phyloP scores from a whole-genome alignment of 2,329 filamentous ascomycete genomes.

The Fusarium sterilihyphosum region DNA sequence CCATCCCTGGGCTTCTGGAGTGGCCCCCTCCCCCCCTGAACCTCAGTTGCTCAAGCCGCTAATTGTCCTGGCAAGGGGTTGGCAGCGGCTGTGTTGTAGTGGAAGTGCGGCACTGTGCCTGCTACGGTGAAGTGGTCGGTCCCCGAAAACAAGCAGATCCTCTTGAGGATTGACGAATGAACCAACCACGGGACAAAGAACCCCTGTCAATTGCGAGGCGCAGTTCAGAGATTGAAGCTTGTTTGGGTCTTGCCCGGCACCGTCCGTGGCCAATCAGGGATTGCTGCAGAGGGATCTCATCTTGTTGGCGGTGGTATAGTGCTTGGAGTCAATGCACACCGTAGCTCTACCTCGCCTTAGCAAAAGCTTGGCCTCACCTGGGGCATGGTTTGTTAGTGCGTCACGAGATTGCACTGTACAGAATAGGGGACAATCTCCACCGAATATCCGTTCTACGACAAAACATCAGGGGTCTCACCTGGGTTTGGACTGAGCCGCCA shows the following conservation, averaged over 20 bases:
- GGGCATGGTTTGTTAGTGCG: slow-evolving; percentile 12
- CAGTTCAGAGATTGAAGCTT: slow-evolving; percentile 43
- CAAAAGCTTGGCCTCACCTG: slow-evolving; percentile 8
- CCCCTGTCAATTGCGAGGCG: slow-evolving; percentile 36
- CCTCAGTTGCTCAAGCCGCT: slow-evolving; percentile 23
- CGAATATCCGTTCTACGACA: slow-evolving; percentile 29
- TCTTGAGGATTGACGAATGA: slow-evolving; percentile 3
- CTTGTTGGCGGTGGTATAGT: slow-evolving; percentile 43
- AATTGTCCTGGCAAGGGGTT: slow-evolving; percentile 32
- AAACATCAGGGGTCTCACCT: slow-evolving; percentile 33
- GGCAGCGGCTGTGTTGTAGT: slow-evolving; percentile 19
- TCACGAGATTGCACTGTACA: slow-evolving; percentile 30
- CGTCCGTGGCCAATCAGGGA: slow-evolving; percentile 34
- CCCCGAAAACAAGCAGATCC: slow-evolving; percentile 15
- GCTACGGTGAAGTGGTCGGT: slow-evolving; percentile 11
- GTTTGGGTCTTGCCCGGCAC: slow-evolving; percentile 28
- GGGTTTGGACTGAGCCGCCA: slow-evolving; percentile 7
- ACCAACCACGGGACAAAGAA: slow-evolving; percentile 9
- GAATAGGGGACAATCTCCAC: slow-evolving; percentile 45
- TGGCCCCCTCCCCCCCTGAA: slow-evolving; percentile 19
- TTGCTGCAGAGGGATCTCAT: slow-evolving; percentile 33
- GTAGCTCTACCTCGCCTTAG: slow-evolving; percentile 16
- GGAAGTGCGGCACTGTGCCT: slow-evolving; percentile 22
- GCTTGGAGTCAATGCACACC: slow-evolving; percentile 30
- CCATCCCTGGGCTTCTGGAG: slow-evolving; percentile 10